Evolutionary conservation across 1,139 yeast species (phyloP), one percentile per base, ranked within the genome.

Genomic region (Debaryomyces udenii): DNA sequence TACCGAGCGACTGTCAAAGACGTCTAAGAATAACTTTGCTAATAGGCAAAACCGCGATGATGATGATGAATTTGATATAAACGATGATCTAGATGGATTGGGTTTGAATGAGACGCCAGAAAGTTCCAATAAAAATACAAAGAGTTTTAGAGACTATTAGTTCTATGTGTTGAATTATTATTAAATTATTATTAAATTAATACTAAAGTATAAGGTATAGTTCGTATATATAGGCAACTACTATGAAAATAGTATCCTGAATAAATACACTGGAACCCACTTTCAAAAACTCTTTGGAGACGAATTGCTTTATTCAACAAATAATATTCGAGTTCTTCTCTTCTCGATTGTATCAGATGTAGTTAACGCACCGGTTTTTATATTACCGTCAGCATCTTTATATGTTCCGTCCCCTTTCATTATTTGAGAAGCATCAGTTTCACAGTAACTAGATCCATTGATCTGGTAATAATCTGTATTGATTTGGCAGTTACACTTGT

Each of bases 401-500:
- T 51, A 61, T 3, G 58, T 39, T 27, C 48, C 58, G 14, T 44
- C 39, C 1, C 62, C 66, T 14, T 50, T 53, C 31, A 62, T 56
- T n/a, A 66, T 62, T 27, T 57, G 52, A 31, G 46, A 42, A 3
- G 73, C 72, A 53, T 70, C 74, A 13, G 17, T 31, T 52, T 81
- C 86, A 64, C 88, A 82, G 39, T 70, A 63, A 6, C 80, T 72
- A 16, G 58, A 55, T 17, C 70, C 80, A 47, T 80, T 73, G 35
- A 80, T 69, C 17, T 79, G 59, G 49, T 69, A 78, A 56, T 85
- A 84, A 58, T 84, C 91, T 18, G 63, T 65, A 5, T 59, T 59
- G 39, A 85, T 83, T 7, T 55, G 52, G 5, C 53, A 48, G 16
- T 62, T 57, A 61, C 94, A 85, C 35, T 68, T 62, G 38, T 64